Evolutionary conservation across 345 rosid species (phyloP).

Genomic region (Noccaea bulbosa): DNA sequence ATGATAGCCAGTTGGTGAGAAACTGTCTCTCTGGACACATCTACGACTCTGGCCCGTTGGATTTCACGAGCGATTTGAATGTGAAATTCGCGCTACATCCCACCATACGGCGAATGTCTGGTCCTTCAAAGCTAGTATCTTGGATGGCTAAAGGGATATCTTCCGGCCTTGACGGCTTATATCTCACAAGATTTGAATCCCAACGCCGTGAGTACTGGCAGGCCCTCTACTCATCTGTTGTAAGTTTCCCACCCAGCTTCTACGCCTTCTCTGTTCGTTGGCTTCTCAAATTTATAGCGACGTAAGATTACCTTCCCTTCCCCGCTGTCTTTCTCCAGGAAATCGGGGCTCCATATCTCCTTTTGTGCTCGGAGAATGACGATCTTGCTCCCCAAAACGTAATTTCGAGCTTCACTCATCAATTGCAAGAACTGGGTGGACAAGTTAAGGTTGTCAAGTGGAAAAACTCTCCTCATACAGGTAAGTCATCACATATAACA

Average conservation of each 20-base stretch:
- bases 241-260: slow-evolving; percentile 48
- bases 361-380: slow-evolving; percentile 83
- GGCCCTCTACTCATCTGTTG: slow-evolving; percentile 73
- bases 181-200: slow-evolving; percentile 79
- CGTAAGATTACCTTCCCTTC: slow-evolving; percentile 8
- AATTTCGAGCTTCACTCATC: slow-evolving; percentile 59
- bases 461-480: slow-evolving; percentile 76
- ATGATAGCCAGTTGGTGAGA: slow-evolving; percentile 66
- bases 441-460: slow-evolving; percentile 79
- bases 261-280: background rate
- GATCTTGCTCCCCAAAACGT: slow-evolving; percentile 65
- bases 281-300: slow-evolving; percentile 12
- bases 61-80: slow-evolving; percentile 82
- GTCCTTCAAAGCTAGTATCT: slow-evolving; percentile 67
- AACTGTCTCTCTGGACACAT: slow-evolving; percentile 82
- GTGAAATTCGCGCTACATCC: slow-evolving; percentile 70
- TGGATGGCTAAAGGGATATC: slow-evolving; percentile 81
- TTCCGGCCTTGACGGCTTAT: slow-evolving; percentile 79
- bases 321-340: slow-evolving; percentile 50
- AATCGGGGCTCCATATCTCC: slow-evolving; percentile 79
- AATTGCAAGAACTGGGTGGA: slow-evolving; percentile 72
- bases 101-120: slow-evolving; percentile 69
- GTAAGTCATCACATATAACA: slow-evolving; percentile 48
- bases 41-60: slow-evolving; percentile 87
- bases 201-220: slow-evolving; percentile 94